Base-by-base conservation (phyloP, 345 rosid genomes). In the Fremontodendron californicum region DNA sequence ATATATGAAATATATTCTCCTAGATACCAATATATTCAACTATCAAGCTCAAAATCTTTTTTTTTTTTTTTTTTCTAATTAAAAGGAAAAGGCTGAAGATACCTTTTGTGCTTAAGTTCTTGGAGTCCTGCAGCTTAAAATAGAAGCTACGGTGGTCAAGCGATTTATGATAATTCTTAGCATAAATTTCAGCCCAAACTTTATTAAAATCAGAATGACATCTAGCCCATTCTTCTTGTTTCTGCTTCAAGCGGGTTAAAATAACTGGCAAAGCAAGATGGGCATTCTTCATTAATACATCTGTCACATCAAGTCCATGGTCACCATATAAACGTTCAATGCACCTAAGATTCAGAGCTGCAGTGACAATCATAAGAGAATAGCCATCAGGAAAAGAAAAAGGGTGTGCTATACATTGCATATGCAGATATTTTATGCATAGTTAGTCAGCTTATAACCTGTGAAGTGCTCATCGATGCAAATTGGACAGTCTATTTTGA, bases 141-240 rank as follows among this genome's bases (percentile, higher is more conserved):
- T 92, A 96, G 87, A 96, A 93, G 78, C 99, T 96, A 25, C 98
- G 94, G 76, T 96, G 99, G 81, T 96, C 99, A 40, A 93, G 96
- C 49, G 98, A 96, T 82, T 93, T 92, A 78, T 96, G 96, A 82
- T 96, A 93, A 83, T 96, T 96, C 84, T 96, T 96, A 54, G 94
- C 77, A 83, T 93, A 93, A 73, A 96, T 91, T 77, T 96, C 98
- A 73, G 98, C 93, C 99, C 99, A 96, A 72, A 96, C 98, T 88
- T 96, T 93, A 85, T 91, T 93, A 79, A 93, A 96, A 79, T 96
- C 99, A 74, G 93, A 72, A 74, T 93, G 99, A 81, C 99, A 96
- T 81, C 84, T 92, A 58, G 90, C 87, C 98, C 98, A 96, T 79
- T 96, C 98, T 79, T 93, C 98, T 88, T 92, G 96, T 84, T 93